Base-by-base conservation (phyloP, 176 grass and related monocot genomes). In the Stipa capillata region DNA sequence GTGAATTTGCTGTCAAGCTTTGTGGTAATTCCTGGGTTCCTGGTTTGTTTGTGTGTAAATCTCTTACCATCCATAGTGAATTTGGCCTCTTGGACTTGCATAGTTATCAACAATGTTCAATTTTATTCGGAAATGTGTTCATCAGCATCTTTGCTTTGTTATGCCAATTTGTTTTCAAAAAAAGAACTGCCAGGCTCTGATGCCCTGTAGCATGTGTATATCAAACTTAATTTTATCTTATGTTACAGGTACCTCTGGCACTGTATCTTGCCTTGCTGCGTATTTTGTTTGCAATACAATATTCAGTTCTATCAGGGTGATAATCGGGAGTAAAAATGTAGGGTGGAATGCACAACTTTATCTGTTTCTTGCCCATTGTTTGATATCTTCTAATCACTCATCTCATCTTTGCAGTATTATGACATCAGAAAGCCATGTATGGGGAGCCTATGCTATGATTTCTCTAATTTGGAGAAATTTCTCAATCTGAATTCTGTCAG, bases 391-490 rank as follows among this genome's bases (percentile, higher is more conserved):
- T 74, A 83, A 69, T 50, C 74, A 13, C 0, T 58, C 56, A 31
- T 59, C 34, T 52, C 8, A 4, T 51, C 18, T 62, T 78, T 48
- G 57, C 89, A 97, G 93, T 85, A 97, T 83, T 97, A 97, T 68
- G 93, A 97, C 58, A 92, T 97, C 69, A 88, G 93, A 79, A 97
- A 97, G 81, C 90, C 85, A 72, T 97, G 93, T 44, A 66, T 73
- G 5, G 93, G 93, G 60, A 90, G 84, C 84, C 84, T 97, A 45
- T 97, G 94, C 77, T 97, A 97, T 39, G 91, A 94, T 77, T 91
- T 97, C 76, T 91, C 89, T 43, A 91, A 91, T 72, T 24, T 93
- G 83, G 94, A 97, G 78, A 97, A 97, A 68, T 97, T 97, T 76
- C 91, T 97, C 8, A 89, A 94, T 31, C 41, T 82, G 41, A 73